These are phyloP conservation scores for Acanthamoeba castellanii DNA, from an alignment of 208 protist species.

Conservation along the genomic window DNA sequence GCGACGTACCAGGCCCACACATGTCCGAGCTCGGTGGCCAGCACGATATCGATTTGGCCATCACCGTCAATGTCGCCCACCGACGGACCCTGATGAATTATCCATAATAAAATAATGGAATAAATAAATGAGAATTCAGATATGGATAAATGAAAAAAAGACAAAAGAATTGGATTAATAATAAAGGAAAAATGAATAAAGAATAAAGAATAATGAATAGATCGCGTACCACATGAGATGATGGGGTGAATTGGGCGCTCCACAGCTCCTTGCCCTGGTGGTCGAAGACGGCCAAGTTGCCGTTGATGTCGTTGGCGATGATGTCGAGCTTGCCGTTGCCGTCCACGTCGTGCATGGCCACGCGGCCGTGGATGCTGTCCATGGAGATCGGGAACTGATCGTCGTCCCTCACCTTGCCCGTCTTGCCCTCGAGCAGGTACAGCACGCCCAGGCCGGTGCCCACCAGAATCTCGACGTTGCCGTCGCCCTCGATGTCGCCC, in stretches of 20 bases:
- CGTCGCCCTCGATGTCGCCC: slow-evolving; percentile 90
- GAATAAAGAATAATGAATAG: background rate
- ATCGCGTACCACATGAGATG: background rate
- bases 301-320: slow-evolving; percentile 92
- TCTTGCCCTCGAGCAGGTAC: slow-evolving; percentile 88
- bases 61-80: slow-evolving; percentile 94
- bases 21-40: slow-evolving; percentile 91
- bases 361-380: slow-evolving; percentile 89
- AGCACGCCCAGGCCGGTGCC: slow-evolving; percentile 91
- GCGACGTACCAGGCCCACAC: slow-evolving; percentile 91
- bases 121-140: too few species aligned
- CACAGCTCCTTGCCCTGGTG: slow-evolving; percentile 90
- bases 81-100: slow-evolving; percentile 84
- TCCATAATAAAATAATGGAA: background rate
- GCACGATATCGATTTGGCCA: slow-evolving; percentile 92
- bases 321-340: slow-evolving; percentile 92
- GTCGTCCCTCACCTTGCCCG: background rate
- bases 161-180: too few species aligned
- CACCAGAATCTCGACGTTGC: slow-evolving; percentile 86
- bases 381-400: slow-evolving; percentile 82
- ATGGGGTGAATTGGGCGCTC: slow-evolving; percentile 87
- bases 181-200: background rate
- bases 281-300: slow-evolving; percentile 92
- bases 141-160: background rate
- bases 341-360: slow-evolving; percentile 92